phyloP scores from a whole-genome alignment of 2,329 filamentous ascomycete species.

The Calycina marina region DNA sequence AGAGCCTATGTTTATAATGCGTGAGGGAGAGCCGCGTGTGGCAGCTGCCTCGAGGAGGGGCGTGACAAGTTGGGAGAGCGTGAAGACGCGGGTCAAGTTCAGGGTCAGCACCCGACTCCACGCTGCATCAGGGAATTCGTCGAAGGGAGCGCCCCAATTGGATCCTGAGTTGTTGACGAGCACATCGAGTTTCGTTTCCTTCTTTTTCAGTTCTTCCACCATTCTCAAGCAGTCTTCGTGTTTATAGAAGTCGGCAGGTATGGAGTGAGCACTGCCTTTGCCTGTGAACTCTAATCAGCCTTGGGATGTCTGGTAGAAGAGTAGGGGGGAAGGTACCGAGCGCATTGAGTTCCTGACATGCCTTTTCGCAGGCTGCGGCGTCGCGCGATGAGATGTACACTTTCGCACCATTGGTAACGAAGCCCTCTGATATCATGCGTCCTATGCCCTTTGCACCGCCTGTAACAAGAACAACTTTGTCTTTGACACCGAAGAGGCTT shows the following conservation, averaged over 20 bases:
- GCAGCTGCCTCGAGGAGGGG: conserved; percentile 43
- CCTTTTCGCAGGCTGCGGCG: conserved; percentile 42
- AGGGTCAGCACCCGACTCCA: conserved; percentile 44
- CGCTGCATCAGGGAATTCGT: conserved; percentile 40
- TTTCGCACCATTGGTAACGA: conserved; percentile 48
- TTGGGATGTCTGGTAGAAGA: not conserved
- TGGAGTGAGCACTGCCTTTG: conserved; percentile 39
- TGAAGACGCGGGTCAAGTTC: conserved; percentile 52
- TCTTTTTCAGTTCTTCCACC: conserved; percentile 37
- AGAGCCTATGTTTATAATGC: conserved; percentile 50
- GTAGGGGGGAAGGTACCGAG: conserved; percentile 25
- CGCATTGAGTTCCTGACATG: conserved; percentile 40
- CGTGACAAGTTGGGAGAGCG: conserved; percentile 46
- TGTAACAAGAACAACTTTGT: conserved; percentile 43
- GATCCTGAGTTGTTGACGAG: conserved; percentile 53
- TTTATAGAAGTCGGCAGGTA: conserved; percentile 47
- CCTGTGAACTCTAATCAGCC: conserved; percentile 14
- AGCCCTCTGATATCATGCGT: conserved; percentile 52
- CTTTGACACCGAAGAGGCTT: conserved; percentile 43
- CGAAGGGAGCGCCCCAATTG: conserved; percentile 47
- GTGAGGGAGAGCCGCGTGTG: conserved; percentile 29
- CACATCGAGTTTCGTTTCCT: conserved; percentile 40
- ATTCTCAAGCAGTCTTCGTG: conserved; percentile 44
- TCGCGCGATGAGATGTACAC: conserved; percentile 59
- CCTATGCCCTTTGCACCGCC: conserved; percentile 49